Percentiles rank a stretch among this genome's conserved stretches.
phyloP scores from a whole-genome alignment of 495 filamentous ascomycete genomes.

The Trichocladium uniseriatum region DNA sequence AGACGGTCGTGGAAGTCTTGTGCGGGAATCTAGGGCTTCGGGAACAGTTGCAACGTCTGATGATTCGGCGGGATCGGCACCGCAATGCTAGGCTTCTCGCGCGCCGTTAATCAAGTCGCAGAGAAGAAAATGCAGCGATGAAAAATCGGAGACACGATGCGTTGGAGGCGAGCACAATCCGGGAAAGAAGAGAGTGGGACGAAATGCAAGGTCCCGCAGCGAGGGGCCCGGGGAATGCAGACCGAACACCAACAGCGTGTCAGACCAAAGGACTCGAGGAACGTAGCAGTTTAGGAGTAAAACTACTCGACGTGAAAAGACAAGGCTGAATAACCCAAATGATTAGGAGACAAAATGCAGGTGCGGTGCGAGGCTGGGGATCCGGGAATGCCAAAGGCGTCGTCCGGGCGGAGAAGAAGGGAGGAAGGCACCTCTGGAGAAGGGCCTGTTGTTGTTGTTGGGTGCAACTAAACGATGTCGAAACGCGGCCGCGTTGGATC shows the following conservation, averaged over 20 bases:
- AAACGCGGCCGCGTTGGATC: too few species aligned
- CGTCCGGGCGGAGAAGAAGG: too few species aligned
- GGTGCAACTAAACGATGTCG: too few species aligned
- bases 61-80: neutral
- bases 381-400: too few species aligned
- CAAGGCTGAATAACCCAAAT: neutral
- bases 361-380: too few species aligned
- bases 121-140: neutral
- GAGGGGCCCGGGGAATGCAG: slow-evolving; percentile 1
- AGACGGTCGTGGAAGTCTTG: neutral
- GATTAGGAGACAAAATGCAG: too few species aligned
- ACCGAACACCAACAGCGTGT: neutral
- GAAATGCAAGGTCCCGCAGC: slow-evolving; percentile 5
- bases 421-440: too few species aligned
- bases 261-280: neutral
- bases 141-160: neutral
- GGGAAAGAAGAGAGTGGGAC: neutral
- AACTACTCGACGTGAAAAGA: neutral
- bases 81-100: neutral
- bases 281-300: neutral
- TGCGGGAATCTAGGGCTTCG: neutral
- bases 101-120: neutral
- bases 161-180: slow-evolving; percentile 1
- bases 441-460: too few species aligned
- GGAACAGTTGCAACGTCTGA: neutral